Conservation (phyloP, 345 rosid species). For the Salix arbutifolia region DNA sequence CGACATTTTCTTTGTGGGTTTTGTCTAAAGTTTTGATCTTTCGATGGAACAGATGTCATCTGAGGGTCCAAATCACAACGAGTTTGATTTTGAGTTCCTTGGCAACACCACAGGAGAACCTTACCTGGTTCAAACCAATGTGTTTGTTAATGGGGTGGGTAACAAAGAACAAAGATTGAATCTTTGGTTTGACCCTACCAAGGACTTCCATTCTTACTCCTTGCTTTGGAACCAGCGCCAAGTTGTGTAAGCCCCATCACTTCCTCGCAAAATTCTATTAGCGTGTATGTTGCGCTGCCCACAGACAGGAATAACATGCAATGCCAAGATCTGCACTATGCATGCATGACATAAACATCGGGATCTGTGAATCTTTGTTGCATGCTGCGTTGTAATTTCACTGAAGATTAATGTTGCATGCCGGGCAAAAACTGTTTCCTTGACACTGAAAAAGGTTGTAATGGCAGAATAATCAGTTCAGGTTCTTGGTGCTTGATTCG, state of each 20-base stretch:
- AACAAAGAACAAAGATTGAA: conserved; percentile 86
- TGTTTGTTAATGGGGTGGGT: conserved; percentile 87
- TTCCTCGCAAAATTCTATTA: neutral
- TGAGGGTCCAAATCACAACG: conserved; percentile 83
- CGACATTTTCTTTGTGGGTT: neutral
- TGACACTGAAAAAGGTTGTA: neutral
- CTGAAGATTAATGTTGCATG: too few species aligned
- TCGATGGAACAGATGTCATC: conserved; percentile 75
- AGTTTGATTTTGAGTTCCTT: conserved; percentile 92
- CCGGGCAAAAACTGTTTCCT: neutral
- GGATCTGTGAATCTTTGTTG: too few species aligned
- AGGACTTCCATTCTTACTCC: conserved; percentile 82
- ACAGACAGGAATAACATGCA: neutral
- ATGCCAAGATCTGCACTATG: neutral
- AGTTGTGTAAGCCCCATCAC: conserved; percentile 59
- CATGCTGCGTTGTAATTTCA: neutral
- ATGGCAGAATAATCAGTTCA: too few species aligned
- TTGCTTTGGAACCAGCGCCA: conserved; percentile 76
- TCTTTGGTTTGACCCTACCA: conserved; percentile 97
- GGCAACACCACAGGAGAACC: conserved; percentile 96
- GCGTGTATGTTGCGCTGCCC: neutral
- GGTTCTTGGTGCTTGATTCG: too few species aligned
- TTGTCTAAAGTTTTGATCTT: neutral
- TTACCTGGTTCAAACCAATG: conserved; percentile 81
- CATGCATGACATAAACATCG: neutral